Conservation (phyloP, 495 filamentous ascomycete species). For the Xylaria flabelliformis region DNA sequence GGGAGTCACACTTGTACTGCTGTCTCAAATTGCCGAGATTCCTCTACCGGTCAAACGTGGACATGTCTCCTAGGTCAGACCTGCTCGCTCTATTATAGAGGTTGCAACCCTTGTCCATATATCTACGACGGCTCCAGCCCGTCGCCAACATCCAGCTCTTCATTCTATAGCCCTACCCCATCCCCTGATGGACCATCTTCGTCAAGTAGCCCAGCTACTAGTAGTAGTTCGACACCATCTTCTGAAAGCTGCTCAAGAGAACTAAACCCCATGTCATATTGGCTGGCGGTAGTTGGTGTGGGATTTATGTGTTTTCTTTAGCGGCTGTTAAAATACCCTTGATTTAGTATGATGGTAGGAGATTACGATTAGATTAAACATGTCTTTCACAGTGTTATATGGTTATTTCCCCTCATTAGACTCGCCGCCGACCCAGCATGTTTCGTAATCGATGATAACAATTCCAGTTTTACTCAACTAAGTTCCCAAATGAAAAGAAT, state of each 20-base stretch:
- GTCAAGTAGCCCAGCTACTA: background rate
- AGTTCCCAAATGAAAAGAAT: no score
- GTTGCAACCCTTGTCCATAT: constrained; percentile 15
- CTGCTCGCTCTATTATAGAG: constrained; percentile 2
- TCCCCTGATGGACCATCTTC: background rate
- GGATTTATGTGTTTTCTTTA: background rate
- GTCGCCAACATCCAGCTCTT: background rate
- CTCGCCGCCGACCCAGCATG: no score
- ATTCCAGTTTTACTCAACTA: no score
- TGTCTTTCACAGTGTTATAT: no score
- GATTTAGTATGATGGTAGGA: no score
- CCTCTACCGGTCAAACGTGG: constrained; percentile 1
- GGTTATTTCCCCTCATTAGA: no score
- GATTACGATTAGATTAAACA: no score
- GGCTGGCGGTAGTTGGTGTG: background rate
- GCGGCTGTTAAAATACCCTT: background rate
- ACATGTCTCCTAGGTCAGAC: constrained; percentile 11
- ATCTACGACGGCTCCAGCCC: background rate
- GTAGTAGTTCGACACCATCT: background rate
- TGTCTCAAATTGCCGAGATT: constrained; percentile 14
- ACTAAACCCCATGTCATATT: background rate
- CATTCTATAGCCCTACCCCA: background rate
- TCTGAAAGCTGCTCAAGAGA: background rate
- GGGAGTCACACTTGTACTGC: constrained; percentile 11
- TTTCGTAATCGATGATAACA: no score